These are phyloP conservation scores for Aureobasidium sp. DNA, from an alignment of 2,329 filamentous ascomycete genomes.

Conservation along the genomic window DNA sequence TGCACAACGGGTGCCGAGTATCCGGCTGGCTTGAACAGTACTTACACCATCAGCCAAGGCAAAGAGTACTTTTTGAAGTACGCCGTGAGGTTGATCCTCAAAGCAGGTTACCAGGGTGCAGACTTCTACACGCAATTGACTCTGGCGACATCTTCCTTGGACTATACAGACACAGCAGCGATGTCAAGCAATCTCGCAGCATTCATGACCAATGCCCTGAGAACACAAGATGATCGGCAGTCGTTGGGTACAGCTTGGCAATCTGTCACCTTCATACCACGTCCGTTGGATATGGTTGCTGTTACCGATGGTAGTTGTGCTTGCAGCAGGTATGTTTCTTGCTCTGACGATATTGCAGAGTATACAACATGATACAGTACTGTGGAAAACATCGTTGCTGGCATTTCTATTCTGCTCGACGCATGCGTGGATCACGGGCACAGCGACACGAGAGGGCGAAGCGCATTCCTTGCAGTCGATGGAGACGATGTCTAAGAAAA, in stretches of 20 bases:
- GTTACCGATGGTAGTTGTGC: not conserved
- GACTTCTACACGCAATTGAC: conserved; percentile 12
- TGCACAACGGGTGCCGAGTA: not conserved
- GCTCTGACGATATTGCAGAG: not conserved
- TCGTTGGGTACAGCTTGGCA: conserved; percentile 3
- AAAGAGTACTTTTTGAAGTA: conserved; percentile 15
- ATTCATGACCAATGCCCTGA: conserved; percentile 9
- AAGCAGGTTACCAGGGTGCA: conserved; percentile 11
- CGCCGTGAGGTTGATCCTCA: conserved; percentile 1
- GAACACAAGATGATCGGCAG: conserved; percentile 10
- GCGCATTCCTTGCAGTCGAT: not conserved
- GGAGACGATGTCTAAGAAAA: conserved; percentile 2
- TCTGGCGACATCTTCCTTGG: conserved; percentile 8
- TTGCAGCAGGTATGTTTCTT: not conserved
- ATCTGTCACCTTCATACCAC: not conserved
- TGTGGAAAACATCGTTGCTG: conserved; percentile 12
- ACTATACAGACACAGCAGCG: conserved; percentile 4
- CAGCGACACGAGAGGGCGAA: not conserved
- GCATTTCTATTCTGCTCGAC: conserved; percentile 9
- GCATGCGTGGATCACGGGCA: not conserved
- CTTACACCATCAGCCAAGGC: conserved; percentile 12
- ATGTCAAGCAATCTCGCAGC: conserved; percentile 9
- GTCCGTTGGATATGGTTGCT: conserved; percentile 3
- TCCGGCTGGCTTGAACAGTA: not conserved
- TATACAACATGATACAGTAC: not conserved